phyloP scores from a whole-genome alignment of 1,284 basidiomycete species.

The Tranzscheliella williamsii region DNA sequence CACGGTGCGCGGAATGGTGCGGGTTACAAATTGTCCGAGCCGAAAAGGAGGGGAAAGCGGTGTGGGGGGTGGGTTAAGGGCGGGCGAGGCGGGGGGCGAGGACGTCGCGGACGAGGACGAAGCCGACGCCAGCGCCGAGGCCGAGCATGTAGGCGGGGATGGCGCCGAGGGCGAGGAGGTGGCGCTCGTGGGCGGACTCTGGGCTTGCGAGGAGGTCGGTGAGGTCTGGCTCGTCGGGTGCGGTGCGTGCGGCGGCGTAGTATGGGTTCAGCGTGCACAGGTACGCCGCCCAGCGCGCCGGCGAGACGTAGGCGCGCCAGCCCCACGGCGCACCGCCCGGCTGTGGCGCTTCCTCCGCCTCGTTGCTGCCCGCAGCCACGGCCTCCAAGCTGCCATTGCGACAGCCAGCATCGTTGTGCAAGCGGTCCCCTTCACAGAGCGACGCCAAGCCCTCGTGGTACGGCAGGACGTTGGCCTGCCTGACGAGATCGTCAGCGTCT shows the following conservation, averaged over 20 bases:
- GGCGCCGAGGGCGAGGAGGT: conserved; percentile 28
- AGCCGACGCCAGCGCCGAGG: conserved; percentile 39
- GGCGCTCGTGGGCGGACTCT: conserved; percentile 13
- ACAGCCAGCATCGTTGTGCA: not conserved
- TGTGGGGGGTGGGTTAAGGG: no score
- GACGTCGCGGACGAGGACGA: conserved; percentile 40
- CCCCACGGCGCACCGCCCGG: not conserved
- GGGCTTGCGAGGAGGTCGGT: conserved; percentile 15
- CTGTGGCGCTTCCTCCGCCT: not conserved
- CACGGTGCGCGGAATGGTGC: not conserved
- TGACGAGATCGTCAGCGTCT: not conserved
- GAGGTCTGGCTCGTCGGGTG: conserved; percentile 10
- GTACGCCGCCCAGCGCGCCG: conserved; percentile 13
- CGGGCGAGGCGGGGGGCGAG: not conserved
- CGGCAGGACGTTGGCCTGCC: not conserved
- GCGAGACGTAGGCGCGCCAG: conserved; percentile 1
- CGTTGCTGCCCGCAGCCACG: not conserved
- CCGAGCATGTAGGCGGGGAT: conserved; percentile 50
- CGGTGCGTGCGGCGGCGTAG: conserved; percentile 5
- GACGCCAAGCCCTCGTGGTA: not conserved
- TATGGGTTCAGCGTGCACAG: conserved; percentile 34
- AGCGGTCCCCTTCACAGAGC: not conserved
- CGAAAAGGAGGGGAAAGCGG: no score
- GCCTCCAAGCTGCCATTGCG: not conserved
- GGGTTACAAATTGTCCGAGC: no score